Base-by-base conservation (phyloP, 192 early-diverging fungal species). In the Coemansia sp. region DNA sequence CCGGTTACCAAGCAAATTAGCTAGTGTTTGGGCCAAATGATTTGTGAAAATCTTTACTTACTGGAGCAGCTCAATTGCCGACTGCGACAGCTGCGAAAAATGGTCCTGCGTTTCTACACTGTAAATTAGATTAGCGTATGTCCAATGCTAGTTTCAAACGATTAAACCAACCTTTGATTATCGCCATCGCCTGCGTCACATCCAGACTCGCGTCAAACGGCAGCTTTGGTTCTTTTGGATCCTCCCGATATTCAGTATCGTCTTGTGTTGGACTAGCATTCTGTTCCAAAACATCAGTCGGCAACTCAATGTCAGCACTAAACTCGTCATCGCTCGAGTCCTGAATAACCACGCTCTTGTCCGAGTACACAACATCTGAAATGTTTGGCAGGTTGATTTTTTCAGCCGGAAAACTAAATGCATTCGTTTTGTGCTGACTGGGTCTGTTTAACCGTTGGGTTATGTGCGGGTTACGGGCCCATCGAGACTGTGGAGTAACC, bases 251-350 rank as follows among this genome's bases (percentile, higher is more conserved):
- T 24, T 32, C n/a, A 2, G 19, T 43, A 5, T 67, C 23, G 8
- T 67, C 23, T 0, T 25, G 14, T 4, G 32, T 35, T 35, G 32
- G 32, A 9, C 32, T 45, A 21, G 1, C 21, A 23, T 2, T 29
- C 22, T 12, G 50, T 29, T 55, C 58, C 29, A 65, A 35, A 57
- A 57, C 41, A 21, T 75, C 66, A 3, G 45, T 66, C 12, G 72
- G 63, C 19, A 75, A 37, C 32, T 60, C 57, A 12, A 72, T 37
- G 21, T 65, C 63, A 6, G 52, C 59, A 17, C 58, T 59, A 17
- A 61, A 57, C 14, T 72, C 63, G 15, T 61, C 58, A 14, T 72
- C 69, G 17, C 69, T 72, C n/a, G 69, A 72, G 32, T 72, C 69
- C 21, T 50, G 69, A 0, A 72, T 72, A 14, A 65, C 19, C 11